Evolutionary conservation across 768 basidiomycete genomes (phyloP), one percentile per base, ranked within the genome.

Genomic region (Leccinum pellstonianum): DNA sequence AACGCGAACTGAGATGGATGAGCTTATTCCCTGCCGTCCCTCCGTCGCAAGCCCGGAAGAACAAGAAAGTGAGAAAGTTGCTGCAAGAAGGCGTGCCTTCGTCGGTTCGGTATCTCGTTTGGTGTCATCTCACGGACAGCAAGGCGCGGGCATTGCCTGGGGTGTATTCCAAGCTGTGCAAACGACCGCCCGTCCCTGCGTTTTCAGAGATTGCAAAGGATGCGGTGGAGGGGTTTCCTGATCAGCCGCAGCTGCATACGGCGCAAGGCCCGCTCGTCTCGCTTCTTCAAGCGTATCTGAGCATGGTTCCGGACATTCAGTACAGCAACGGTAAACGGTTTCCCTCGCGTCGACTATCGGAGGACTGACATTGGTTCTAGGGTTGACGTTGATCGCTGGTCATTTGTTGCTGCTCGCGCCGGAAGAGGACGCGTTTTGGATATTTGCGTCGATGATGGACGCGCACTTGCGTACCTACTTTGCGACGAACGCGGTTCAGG

Each of bases 391-490:
- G 11, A 86, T 93, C 55, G 83, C 86, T 21, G 89, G 89, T 2
- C 86, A 91, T 62, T 74, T 93, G 50, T 74, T 93, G 0, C 73
- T 88, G 9, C 84, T 89, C 51, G 83, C 90, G 0, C 92, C 91
- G 0, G 91, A 94, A 62, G 92, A 94, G 69, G 92, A 94, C 63
- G 91, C 90, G 0, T 94, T 94, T 71, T 94, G 91, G 91, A 93
- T 90, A 19, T 93, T 93, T 68, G 81, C 90, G 1, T 91, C 90
- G 3, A 75, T 93, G 63, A 94, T 94, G 91, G 90, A 93, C 64
- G 81, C 83, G 1, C 86, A 92, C 63, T 77, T 93, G n/a, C 86
- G 91, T 1, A 78, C 86, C 0, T 92, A 92, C 70, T 94, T 91
- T 68, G 83, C 87, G 38, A 67, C 79, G 3, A 80, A 74, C 53